These are phyloP conservation scores for Piromyces finnis DNA, from an alignment of 192 early-diverging fungal genomes.

Conservation along the genomic window DNA sequence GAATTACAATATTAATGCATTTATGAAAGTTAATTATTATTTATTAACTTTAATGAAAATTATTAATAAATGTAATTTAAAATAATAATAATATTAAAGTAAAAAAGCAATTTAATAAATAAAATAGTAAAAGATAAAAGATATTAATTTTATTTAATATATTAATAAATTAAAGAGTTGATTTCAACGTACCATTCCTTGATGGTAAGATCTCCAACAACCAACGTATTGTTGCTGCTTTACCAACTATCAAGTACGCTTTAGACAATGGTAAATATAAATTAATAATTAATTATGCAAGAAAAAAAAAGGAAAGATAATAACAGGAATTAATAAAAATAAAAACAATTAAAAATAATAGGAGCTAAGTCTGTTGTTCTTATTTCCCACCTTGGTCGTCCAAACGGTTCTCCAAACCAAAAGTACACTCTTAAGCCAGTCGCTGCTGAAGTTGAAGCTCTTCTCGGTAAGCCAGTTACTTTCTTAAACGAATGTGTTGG, in stretches of 20 bases:
- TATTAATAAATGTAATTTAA: too few relatives aligned
- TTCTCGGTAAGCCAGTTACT: slow-evolving; percentile 63
- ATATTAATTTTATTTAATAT: too few relatives aligned
- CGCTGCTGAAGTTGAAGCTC: slow-evolving; percentile 55
- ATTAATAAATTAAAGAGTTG: slow-evolving; percentile 39
- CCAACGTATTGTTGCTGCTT: slow-evolving; percentile 82
- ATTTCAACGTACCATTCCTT: slow-evolving; percentile 98
- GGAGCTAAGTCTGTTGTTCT: slow-evolving; percentile 76
- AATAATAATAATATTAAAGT: too few relatives aligned
- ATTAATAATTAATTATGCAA: not conserved
- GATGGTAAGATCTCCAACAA: slow-evolving; percentile 89
- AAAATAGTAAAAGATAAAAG: too few relatives aligned
- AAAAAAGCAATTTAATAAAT: too few relatives aligned
- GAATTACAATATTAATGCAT: too few relatives aligned
- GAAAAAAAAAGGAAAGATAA: not conserved
- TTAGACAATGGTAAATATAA: slow-evolving; percentile 52
- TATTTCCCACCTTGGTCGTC: slow-evolving; percentile 94
- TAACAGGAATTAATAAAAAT: not conserved
- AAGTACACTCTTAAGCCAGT: slow-evolving; percentile 92
- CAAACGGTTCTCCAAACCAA: slow-evolving; percentile 67
- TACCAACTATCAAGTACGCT: slow-evolving; percentile 86
- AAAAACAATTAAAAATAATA: slow-evolving; percentile 4
- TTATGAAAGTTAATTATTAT: too few relatives aligned
- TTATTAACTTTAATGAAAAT: too few relatives aligned
- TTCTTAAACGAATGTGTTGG: slow-evolving; percentile 95